Base-by-base conservation (phyloP, 148 eudicot species). In the Polygonum aviculare region DNA sequence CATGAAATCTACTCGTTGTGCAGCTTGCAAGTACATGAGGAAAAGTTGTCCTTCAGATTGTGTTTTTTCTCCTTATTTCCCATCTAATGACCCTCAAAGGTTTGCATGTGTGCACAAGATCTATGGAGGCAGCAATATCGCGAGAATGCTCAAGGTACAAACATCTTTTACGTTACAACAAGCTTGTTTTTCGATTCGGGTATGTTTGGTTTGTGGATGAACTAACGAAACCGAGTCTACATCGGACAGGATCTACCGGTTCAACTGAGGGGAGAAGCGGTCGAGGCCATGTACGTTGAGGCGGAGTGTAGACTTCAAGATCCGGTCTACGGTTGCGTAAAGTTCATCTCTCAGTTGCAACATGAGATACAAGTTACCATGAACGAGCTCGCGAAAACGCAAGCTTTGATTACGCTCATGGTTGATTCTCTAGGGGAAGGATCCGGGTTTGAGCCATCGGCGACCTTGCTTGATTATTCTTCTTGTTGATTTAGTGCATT, bases 21-120 rank as follows among this genome's bases (percentile, higher is more conserved):
- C 93, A 16, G 89, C 86, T 7, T 89, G 93, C 85, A 89, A 85
- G 81, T 82, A 80, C 79, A 71, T 87, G 79, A 82, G 93, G 77
- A 87, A 82, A 79, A 79, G 78, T 81, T 89, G 93, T 33, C 79
- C 85, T 16, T 70, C 82, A 9, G 86, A 87, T 78, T 89, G 93
- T 77, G 77, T 87, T 21, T 87, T 86, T 77, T 75, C 85, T 26
- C 88, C 88, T 26, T 83, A 89, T 79, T 87, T 89, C 22, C 91
- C 93, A 22, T 35, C 88, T 22, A 71, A 80, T 48, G 60, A 84
- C 73, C 86, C 87, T 45, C 77, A 74, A 33, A 81, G 81, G 82
- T 87, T 85, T 47, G 77, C 69, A 9, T 81, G 33, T 72, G 90
- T 89, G 39, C 93, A 87, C 77, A 86, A 69, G 78, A 79, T 84